Base-by-base conservation (phyloP, 2,329 filamentous ascomycete species). In the Botrytis hyacinthi region DNA sequence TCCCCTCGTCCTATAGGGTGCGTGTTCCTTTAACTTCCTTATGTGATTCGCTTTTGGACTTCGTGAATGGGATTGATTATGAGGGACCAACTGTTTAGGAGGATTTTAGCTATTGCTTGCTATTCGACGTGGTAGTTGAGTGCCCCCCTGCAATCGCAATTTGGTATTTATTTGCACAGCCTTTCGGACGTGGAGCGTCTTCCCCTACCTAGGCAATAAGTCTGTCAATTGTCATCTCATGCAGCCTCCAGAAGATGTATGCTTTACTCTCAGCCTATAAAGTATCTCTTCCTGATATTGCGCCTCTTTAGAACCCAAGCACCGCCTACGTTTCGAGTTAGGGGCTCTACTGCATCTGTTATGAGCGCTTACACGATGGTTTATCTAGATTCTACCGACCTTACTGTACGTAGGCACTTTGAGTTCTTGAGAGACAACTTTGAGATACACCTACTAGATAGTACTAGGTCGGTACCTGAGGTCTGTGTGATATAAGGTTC, bases 101-200 rank as follows among this genome's bases (percentile, higher is more conserved):
- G 29, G 20, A 37, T 66, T 66, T 35, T 26, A 37, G 32, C 68
- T 44, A 14, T 42, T 51, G 46, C 48, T 42, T 51, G 46, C 48
- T 6, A 51, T n/a, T 60, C 26, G 69, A 42, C 42, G 57, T 42
- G 3, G 40, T 29, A 48, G 42, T n/a, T 51, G 48, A 29, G 14
- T 16, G 51, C 12, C 18, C n/a, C 48, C 37, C 44, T 71, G 69
- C 35, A 65, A 42, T 65, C 59, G 69, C 44, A 71, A 71, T 71
- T 44, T 71, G 29, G 69, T 62, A 71, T 51, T 35, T 71, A 71
- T 51, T 63, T 71, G 69, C 69, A 71, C 69, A 71, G 69, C 69
- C 69, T 63, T 48, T 46, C 44, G 20, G 44, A 54, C 35, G 59
- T 71, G 44, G 29, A 71, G 46, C 63, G 37, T 51, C 32, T n/a